Percentiles rank a stretch among this genome's conserved stretches.
Conservation (phyloP, 1,139 yeast genomes). For the Blastobotrys malaysiensis region DNA sequence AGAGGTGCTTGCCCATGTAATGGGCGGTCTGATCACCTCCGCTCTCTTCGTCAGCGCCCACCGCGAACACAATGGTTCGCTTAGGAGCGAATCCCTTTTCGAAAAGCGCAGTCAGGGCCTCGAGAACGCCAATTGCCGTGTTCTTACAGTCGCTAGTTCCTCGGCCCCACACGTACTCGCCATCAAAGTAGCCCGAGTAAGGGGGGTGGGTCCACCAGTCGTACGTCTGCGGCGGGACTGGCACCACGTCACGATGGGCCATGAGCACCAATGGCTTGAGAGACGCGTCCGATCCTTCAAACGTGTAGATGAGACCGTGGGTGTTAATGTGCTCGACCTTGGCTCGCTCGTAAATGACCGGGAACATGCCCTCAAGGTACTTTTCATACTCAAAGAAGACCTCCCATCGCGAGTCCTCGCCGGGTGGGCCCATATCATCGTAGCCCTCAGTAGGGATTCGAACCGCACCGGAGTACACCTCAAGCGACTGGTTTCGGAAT, state of each 20-base stretch:
- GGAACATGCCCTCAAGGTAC: conserved; percentile 54
- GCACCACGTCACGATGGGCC: conserved; percentile 84
- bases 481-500: conserved; percentile 18
- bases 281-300: conserved; percentile 46
- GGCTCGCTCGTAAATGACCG: conserved; percentile 45
- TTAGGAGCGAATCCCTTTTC: conserved; percentile 45
- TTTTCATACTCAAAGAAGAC: conserved; percentile 48
- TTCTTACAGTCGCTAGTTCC: conserved; percentile 64
- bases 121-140: conserved; percentile 50
- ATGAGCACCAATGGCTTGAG: conserved; percentile 62
- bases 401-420: conserved; percentile 35
- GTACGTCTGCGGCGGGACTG: conserved; percentile 57
- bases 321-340: conserved; percentile 56
- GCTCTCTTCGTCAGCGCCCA: conserved; percentile 70
- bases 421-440: conserved; percentile 46
- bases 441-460: conserved; percentile 56
- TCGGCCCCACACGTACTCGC: conserved; percentile 52
- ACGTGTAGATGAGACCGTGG: conserved; percentile 59
- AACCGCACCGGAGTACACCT: conserved; percentile 43
- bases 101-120: conserved; percentile 50
- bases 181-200: conserved; percentile 63
- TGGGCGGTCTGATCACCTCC: conserved; percentile 53
- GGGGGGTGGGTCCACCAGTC: conserved; percentile 67
- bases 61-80: conserved; percentile 52
- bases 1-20: conserved; percentile 40